Evolutionary conservation across 2,329 filamentous ascomycete species (phyloP).

Genomic region (Penicillium palitans): DNA sequence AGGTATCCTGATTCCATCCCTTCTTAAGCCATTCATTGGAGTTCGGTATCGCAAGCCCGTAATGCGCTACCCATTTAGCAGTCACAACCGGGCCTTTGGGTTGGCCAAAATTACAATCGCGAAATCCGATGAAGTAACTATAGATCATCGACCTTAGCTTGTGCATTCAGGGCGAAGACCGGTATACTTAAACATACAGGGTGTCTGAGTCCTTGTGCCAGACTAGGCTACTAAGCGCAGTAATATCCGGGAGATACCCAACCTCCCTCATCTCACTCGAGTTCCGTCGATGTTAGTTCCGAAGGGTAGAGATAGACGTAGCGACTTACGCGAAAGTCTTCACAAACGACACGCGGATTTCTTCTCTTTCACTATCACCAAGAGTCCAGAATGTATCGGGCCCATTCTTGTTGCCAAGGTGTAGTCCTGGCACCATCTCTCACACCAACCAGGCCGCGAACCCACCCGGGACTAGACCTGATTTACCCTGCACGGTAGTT

Average conservation of each 20-base stretch:
- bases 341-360: not conserved
- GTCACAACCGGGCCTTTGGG: not conserved
- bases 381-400: not conserved
- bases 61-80: not conserved
- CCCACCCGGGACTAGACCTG: not conserved
- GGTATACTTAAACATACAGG: not conserved
- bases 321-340: not conserved
- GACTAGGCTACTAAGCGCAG: not conserved
- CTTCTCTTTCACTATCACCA: not conserved
- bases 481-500: not conserved
- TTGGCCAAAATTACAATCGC: not conserved
- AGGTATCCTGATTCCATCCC: not conserved
- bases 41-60: not conserved
- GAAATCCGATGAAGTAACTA: not conserved
- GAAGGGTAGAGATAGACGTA: not conserved
- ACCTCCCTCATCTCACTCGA: not conserved
- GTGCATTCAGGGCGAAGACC: not conserved
- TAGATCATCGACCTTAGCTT: not conserved
- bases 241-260: not conserved
- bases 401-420: not conserved
- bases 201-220: not conserved
- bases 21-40: not conserved
- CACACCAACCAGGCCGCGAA: not conserved
- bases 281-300: not conserved
- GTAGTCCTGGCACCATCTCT: not conserved